A percentile compares a stretch with the other conserved stretches of the same genome.
These are phyloP conservation scores for Arthrobotrys sphaeroides DNA, from an alignment of 2,329 filamentous ascomycete species.

Conservation along the genomic window DNA sequence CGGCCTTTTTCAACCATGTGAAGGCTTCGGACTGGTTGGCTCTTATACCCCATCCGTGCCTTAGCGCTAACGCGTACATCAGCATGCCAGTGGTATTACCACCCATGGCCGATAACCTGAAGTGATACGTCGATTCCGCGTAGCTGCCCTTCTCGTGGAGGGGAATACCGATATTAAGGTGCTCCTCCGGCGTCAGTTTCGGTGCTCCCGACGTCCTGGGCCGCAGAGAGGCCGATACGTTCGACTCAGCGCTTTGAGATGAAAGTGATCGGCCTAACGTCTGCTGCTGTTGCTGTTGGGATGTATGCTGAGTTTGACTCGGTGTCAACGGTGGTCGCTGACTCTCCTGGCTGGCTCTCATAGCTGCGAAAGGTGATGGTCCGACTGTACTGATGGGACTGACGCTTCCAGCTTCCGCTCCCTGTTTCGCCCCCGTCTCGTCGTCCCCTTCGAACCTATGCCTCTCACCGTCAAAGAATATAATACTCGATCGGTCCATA, in stretches of 20 bases:
- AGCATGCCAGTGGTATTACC: constrained; percentile 94
- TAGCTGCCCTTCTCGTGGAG: constrained; percentile 87
- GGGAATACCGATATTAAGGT: constrained; percentile 87
- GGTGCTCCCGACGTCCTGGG: constrained; percentile 30
- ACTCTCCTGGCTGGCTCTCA: constrained; percentile 42
- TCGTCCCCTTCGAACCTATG: constrained; percentile 25
- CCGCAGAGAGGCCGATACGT: constrained; percentile 10
- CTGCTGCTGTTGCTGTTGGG: not conserved
- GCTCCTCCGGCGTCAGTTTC: constrained; percentile 72
- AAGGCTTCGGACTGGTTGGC: constrained; percentile 90
- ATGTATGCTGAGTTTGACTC: not conserved
- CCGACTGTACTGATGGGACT: constrained; percentile 7
- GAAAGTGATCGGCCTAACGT: constrained; percentile 33
- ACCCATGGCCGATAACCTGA: constrained; percentile 85
- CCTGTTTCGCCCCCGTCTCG: not conserved
- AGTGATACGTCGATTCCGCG: constrained; percentile 94
- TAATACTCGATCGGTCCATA: constrained; percentile 42
- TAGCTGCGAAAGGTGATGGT: constrained; percentile 42
- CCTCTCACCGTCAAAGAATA: constrained; percentile 47
- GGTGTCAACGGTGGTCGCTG: constrained; percentile 30
- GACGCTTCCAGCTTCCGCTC: constrained; percentile 23
- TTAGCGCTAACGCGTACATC: constrained; percentile 90
- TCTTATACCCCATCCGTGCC: constrained; percentile 98
- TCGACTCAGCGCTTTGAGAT: constrained; percentile 32
- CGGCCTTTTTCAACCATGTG: constrained; percentile 89